These are phyloP conservation scores for Fusarium buharicum DNA, from an alignment of 2,329 filamentous ascomycete genomes.

Conservation along the genomic window DNA sequence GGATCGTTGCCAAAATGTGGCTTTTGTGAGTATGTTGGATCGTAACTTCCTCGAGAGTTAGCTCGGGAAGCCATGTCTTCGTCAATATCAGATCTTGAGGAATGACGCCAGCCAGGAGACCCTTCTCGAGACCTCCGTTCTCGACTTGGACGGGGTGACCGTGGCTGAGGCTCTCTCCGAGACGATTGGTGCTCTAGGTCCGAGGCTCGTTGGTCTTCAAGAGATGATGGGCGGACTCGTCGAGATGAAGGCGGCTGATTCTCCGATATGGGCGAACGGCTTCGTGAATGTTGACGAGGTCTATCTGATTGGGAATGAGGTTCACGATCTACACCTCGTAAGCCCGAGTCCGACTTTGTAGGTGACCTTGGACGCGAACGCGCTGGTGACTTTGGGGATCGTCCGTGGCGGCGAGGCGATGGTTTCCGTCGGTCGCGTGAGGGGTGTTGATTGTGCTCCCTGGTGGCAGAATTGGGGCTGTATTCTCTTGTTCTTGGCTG, in stretches of 20 bases:
- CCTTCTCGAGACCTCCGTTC: conserved; percentile 47
- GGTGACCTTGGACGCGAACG: conserved; percentile 45
- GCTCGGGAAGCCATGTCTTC: conserved; percentile 61
- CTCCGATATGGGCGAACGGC: conserved; percentile 41
- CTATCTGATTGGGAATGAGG: conserved; percentile 36
- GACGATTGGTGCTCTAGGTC: conserved; percentile 39
- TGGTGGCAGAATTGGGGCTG: conserved; percentile 51
- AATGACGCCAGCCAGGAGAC: conserved; percentile 49
- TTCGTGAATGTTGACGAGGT: conserved; percentile 39
- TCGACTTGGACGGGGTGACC: conserved; percentile 45
- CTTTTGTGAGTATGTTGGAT: conserved; percentile 52
- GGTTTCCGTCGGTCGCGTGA: conserved; percentile 48
- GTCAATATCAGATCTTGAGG: conserved; percentile 62
- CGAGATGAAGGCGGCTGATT: conserved; percentile 35
- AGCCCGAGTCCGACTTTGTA: conserved; percentile 40
- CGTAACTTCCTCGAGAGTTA: conserved; percentile 56
- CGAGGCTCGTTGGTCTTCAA: conserved; percentile 36
- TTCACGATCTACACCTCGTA: conserved; percentile 43
- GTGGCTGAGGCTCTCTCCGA: conserved; percentile 40
- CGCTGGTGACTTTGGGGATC: conserved; percentile 46
- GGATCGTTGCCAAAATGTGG: conserved; percentile 53
- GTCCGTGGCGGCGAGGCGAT: conserved; percentile 47
- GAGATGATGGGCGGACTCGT: conserved; percentile 37
- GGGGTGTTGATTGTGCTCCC: conserved; percentile 48
- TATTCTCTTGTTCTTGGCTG: conserved; percentile 55